Percentiles rank a stretch among this genome's conserved stretches.
These are phyloP conservation scores for Fraxinus americana DNA, from an alignment of 257 asterid species.

Conservation along the genomic window DNA sequence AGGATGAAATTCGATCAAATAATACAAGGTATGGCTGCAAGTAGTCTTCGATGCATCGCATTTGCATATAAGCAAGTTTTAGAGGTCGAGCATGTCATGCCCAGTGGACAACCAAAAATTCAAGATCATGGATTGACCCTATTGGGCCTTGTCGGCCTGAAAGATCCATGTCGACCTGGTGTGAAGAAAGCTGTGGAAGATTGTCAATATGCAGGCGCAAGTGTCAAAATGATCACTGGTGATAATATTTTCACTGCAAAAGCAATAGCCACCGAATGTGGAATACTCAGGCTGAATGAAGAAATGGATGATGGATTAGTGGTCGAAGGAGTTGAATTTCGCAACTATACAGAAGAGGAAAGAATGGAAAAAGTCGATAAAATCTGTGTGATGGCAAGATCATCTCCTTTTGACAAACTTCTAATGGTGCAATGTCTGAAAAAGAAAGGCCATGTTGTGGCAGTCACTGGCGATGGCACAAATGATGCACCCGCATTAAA, in stretches of 20 bases:
- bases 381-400: conserved; percentile 70
- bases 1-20: conserved; percentile 34
- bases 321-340: conserved; percentile 67
- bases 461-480: conserved; percentile 76
- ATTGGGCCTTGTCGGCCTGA: conserved; percentile 65
- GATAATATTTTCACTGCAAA: conserved; percentile 76
- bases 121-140: conserved; percentile 45
- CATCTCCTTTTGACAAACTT: conserved; percentile 82
- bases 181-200: conserved; percentile 63
- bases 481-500: conserved; percentile 74
- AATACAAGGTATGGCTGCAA: conserved; percentile 71
- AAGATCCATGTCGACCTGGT: conserved; percentile 69
- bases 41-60: conserved; percentile 72
- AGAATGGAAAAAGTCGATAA: conserved; percentile 56
- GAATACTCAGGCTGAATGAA: conserved; percentile 46
- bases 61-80: conserved; percentile 55
- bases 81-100: conserved; percentile 10
- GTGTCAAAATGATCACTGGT: conserved; percentile 76
- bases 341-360: conserved; percentile 56
- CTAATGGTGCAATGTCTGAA: conserved; percentile 70
- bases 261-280: conserved; percentile 77
- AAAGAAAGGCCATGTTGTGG: conserved; percentile 69
- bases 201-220: conserved; percentile 65
- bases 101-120: conserved; percentile 17
- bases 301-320: conserved; percentile 35